Evolutionary conservation across 345 rosid genomes (phyloP).

Genomic region (Turritis glabra): DNA sequence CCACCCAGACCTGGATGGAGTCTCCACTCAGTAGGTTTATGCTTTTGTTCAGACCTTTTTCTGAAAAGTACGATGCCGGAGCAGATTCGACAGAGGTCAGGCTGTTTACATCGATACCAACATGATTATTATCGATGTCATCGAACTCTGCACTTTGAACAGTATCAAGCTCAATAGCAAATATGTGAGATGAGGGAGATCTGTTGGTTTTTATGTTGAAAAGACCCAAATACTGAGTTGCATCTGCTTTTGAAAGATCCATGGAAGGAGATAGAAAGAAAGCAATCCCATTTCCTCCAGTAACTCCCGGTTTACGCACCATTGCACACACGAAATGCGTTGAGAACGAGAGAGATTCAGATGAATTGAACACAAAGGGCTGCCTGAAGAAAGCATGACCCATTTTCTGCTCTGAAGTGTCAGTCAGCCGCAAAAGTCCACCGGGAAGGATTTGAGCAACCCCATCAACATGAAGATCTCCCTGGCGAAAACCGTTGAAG

Average conservation of each 20-base stretch:
- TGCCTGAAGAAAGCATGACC: slow-evolving; percentile 54
- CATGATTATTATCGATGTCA: slow-evolving; percentile 55
- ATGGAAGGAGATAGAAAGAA: slow-evolving; percentile 43
- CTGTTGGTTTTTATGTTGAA: slow-evolving; percentile 45
- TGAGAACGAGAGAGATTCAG: slow-evolving; percentile 44
- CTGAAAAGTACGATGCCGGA: slow-evolving; percentile 44
- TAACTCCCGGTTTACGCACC: slow-evolving; percentile 32
- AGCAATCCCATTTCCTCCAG: slow-evolving; percentile 52
- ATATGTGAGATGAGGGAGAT: slow-evolving; percentile 43
- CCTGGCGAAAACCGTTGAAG: slow-evolving; percentile 50
- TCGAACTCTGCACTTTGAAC: slow-evolving; percentile 48
- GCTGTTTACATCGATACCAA: slow-evolving; percentile 57
- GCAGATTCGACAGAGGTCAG: slow-evolving; percentile 43
- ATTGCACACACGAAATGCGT: slow-evolving; percentile 50
- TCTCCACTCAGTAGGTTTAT: slow-evolving; percentile 47
- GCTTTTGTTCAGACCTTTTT: slow-evolving; percentile 18
- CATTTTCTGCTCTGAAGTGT: slow-evolving; percentile 38
- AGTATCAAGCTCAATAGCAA: slow-evolving; percentile 68
- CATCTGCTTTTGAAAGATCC: slow-evolving; percentile 33
- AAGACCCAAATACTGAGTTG: slow-evolving; percentile 47
- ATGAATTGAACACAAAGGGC: slow-evolving; percentile 45
- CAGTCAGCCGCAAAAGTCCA: slow-evolving; percentile 61
- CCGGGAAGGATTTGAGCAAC: slow-evolving; percentile 44
- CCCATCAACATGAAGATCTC: slow-evolving; percentile 44
- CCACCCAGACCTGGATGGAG: slow-evolving; percentile 62